Conservation (phyloP, 495 filamentous ascomycete species). For the Physcia stellaris region DNA sequence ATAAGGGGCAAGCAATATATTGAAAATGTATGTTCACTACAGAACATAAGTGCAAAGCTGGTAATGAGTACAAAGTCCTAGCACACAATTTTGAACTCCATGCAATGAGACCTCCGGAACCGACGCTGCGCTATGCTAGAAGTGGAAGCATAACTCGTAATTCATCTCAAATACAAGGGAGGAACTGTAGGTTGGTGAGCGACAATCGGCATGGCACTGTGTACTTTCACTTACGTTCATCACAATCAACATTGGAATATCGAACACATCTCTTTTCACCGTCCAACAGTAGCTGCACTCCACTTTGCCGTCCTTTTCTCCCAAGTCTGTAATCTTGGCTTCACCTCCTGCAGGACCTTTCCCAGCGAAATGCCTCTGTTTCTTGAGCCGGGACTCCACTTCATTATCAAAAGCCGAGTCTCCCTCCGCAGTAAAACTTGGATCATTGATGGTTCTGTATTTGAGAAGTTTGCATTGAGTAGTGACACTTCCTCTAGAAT, state of each 20-base stretch:
- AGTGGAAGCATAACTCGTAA: background rate
- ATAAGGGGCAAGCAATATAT: too few relatives aligned
- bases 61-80: too few relatives aligned
- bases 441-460: conserved; percentile 66
- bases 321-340: conserved; percentile 56
- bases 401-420: conserved; percentile 13
- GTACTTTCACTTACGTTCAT: conserved; percentile 65
- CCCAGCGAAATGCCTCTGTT: conserved; percentile 15
- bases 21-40: too few relatives aligned
- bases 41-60: too few relatives aligned
- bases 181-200: conserved; percentile 7
- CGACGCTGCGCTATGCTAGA: background rate
- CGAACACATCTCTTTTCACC: conserved; percentile 91
- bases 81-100: too few relatives aligned
- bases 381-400: conserved; percentile 23
- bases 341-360: conserved; percentile 54
- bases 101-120: background rate
- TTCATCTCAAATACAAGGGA: conserved; percentile 18
- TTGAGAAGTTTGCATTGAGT: conserved; percentile 79
- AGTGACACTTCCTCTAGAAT: conserved; percentile 70
- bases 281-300: conserved; percentile 95
- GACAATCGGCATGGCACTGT: background rate
- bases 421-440: conserved; percentile 20
- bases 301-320: conserved; percentile 78
- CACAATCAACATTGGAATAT: conserved; percentile 96